Evolutionary conservation across 192 early-diverging fungal species (phyloP), one percentile per base, ranked within the genome.

Genomic region (Backusella australiensis): DNA sequence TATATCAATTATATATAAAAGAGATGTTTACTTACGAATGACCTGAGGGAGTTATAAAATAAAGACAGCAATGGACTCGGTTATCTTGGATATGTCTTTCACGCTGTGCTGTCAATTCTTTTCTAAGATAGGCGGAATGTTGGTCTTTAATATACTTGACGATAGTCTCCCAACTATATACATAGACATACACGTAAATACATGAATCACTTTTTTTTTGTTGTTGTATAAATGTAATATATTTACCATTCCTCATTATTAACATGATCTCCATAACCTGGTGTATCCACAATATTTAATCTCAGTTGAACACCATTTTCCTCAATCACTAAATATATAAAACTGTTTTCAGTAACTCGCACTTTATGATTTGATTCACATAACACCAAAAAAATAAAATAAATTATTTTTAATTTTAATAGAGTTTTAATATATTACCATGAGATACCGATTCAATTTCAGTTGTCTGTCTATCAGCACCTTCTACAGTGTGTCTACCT

Each of bases 61-160:
- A 99, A 75, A 99, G 87, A 71, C 96, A 95, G 74, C 93, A 93
- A 86, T 99, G 98, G 73, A 99, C 91, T 75, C 96, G 90, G 41
- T 96, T 95, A 84, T 99, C 98, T 82, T 92, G 85, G 79, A 99
- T 98, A 75, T 96, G 88, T 69, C 91, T 89, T 71, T 97, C 97
- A 79, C 97, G 91, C 80, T 86, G 87, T 44, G 94, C 92, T 71
- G 93, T 94, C 73, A 94, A 86, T 85, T 99, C 98, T 83, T 96
- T 94, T 81, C 95, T 91, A 67, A 99, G 89, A 86, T 94, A 99
- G 66, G 92, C 89, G 23, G 93, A 94, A 88, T 99, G 97, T 89
- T 98, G 98, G 82, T 98, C 98, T 89, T 97, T 96, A 82, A 99
- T 98, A 89, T 97, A 96, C 86, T 97, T 97, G 83, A 96, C 91